A percentile compares a stretch with the other conserved stretches of the same genome.
These are phyloP conservation scores for Lachnellula cervina DNA, from an alignment of 2,329 filamentous ascomycete genomes.

Conservation along the genomic window DNA sequence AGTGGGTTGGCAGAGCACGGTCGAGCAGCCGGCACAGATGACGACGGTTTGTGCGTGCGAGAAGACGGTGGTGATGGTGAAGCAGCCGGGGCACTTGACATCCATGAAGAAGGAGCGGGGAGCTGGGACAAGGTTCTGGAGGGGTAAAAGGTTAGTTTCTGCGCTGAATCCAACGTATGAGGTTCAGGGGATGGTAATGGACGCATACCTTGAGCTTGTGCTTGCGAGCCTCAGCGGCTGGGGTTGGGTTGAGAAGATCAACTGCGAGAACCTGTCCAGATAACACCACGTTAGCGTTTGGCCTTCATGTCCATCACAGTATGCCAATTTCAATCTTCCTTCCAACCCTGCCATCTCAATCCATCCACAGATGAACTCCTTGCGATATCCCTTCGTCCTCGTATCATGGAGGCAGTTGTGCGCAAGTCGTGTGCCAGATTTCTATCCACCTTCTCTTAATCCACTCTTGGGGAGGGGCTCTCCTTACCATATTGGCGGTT, in stretches of 20 bases:
- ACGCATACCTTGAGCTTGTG: constrained; percentile 98
- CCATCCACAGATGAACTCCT: neutral
- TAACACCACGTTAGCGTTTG: constrained; percentile 44
- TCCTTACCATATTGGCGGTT: constrained; percentile 67
- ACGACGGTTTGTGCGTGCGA: constrained; percentile 99
- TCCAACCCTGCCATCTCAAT: constrained; percentile 3
- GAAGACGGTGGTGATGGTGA: constrained; percentile 99
- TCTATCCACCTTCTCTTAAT: constrained; percentile 20
- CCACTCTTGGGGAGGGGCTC: constrained; percentile 12
- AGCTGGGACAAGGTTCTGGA: constrained; percentile 83
- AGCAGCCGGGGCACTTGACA: constrained; percentile 99
- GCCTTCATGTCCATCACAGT: constrained; percentile 25
- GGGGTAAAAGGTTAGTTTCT: constrained; percentile 17
- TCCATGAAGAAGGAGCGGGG: constrained; percentile 99
- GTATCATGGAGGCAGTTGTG: constrained; percentile 7
- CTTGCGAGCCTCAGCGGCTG: constrained; percentile 97
- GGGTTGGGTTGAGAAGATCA: constrained; percentile 98
- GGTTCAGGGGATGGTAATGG: neutral
- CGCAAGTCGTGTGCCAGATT: constrained; percentile 28
- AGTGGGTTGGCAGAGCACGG: constrained; percentile 98
- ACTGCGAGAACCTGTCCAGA: constrained; percentile 90
- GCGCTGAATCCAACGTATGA: neutral
- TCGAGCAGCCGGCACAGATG: constrained; percentile 99
- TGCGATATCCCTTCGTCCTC: neutral
- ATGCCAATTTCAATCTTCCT: constrained; percentile 15